Evolutionary conservation across 2,329 filamentous ascomycete species (phyloP), one percentile per base, ranked within the genome.

Genomic region (Claviceps arundinis): DNA sequence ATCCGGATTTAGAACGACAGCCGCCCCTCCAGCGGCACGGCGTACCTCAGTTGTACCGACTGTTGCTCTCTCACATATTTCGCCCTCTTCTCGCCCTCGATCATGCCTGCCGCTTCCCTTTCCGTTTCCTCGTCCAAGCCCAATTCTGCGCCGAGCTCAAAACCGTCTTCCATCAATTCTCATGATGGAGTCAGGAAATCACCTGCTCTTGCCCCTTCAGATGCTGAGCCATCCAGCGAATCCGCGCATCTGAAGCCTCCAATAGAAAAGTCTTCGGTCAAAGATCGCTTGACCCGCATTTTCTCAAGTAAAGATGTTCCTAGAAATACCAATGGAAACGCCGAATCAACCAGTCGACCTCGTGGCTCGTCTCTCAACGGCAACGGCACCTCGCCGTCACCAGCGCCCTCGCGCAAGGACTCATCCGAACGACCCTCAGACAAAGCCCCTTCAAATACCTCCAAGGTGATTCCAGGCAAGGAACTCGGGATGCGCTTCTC

Each of bases 211-310:
- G 61, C 58, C 51, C 67, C 68, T 19, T 68, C 71, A 51, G 72
- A 74, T 57, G 71, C 66, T 56, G 52, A 61, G 47, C 55, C 56
- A 9, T 52, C 55, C 26, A 55, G 52, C 54, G 60, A 63, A 42
- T 53, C 57, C 16, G 48, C 56, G 11, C 56, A 56, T 37, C 45
- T 57, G 26, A 73, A 66, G 57, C 66, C 66, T 51, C 38, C 59
- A n/a, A 59, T 68, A 52, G 78, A 82, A 59, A 81, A 78, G 64
- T 64, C 74, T 2, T 80, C 78, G 14, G 79, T 84, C 67, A 84
- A 82, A 63, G 79, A 81, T 62, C 76, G 79, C 47, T 64, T 84
- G 52, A 78, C 79, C 42, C 76, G 80, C 69, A 84, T 84, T 75
- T 84, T 84, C 66, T 80, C 75, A 51, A 74, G 71, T 57, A 81